Evolutionary conservation across 2,329 filamentous ascomycete species (phyloP).

Genomic region (Ophiocordyceps polyrhachis-furcata): DNA sequence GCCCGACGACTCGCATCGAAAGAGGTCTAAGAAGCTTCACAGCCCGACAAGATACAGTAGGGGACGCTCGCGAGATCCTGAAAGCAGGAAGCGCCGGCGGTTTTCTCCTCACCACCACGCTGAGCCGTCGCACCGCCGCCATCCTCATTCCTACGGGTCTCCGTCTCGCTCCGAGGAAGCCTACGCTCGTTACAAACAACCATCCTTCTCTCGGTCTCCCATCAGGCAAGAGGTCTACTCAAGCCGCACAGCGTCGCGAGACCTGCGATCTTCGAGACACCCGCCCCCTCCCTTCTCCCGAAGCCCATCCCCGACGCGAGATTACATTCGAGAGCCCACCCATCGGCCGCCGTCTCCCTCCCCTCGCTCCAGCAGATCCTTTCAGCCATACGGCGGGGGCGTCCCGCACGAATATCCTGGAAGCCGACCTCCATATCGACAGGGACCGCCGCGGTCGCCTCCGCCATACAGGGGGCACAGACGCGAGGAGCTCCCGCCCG

Average conservation of each 20-base stretch:
- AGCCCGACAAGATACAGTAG: conserved; percentile 20
- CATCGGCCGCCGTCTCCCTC: conserved; percentile 7
- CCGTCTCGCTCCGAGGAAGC: conserved; percentile 7
- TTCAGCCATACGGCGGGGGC: conserved; percentile 3
- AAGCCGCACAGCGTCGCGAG: conserved; percentile 5
- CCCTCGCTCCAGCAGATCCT: conserved; percentile 3
- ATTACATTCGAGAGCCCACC: conserved; percentile 2
- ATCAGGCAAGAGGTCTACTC: conserved; percentile 2
- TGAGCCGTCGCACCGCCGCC: conserved; percentile 13
- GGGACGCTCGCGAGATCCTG: conserved; percentile 19
- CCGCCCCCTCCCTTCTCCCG: neutral
- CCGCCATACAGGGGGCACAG: conserved; percentile 9
- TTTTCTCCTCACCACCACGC: conserved; percentile 15
- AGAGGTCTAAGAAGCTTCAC: conserved; percentile 18
- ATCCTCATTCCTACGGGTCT: conserved; percentile 11
- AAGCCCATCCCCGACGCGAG: conserved; percentile 3
- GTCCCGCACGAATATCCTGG: conserved; percentile 4
- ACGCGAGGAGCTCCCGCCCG: conserved; percentile 11
- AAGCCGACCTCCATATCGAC: conserved; percentile 6
- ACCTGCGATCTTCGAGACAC: conserved; percentile 4
- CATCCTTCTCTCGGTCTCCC: conserved; percentile 10
- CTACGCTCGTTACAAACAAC: conserved; percentile 4
- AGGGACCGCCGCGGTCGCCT: conserved; percentile 11
- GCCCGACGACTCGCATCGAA: conserved; percentile 17
- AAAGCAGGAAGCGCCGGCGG: conserved; percentile 12